Base-by-base conservation (phyloP, 176 grass and related monocot species). In the Elymus sibiricus region DNA sequence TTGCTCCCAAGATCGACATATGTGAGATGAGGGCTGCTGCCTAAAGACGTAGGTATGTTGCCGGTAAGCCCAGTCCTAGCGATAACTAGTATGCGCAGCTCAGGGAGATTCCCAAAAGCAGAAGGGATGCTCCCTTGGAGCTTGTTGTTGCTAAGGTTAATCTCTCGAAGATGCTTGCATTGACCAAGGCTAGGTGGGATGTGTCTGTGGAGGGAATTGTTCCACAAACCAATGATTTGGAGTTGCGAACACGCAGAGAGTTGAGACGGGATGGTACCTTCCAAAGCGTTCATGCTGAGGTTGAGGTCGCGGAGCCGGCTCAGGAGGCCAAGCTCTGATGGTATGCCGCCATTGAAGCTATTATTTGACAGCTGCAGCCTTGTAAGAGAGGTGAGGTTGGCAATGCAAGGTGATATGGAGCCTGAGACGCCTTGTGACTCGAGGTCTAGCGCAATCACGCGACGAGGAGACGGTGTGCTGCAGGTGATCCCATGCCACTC, bases 271-370 rank as follows among this genome's bases (percentile, higher is more conserved):
- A 34, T 34, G 32, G 32, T 34, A 24, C 91, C 94, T 74, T 78
- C 56, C 0, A 96, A 17, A 29, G 69, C 42, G 79, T 96, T 96
- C 37, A 60, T 79, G 77, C 94, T 96, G 60, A 96, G 42, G 78
- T 92, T 93, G 21, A 93, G 84, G 37, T 74, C 56, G 12, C 29
- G 75, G n/a, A 96, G 89, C 10, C 46, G 29, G 59, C 59, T 70
- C 13, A 93, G 61, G n/a, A 29, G 7, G 5, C 87, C 89, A 2
- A 96, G 51, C 72, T 90, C 74, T 1, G 40, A n/a, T 0, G 94
- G 87, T 61, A 97, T 90, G 29, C 7, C 2, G 0, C 95, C 92
- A 13, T 64, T 70, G 61, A 94, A 56, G 26, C 17, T 56, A 34
- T 94, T 94, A 6, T 75, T 80, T 19, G 89, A 80, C 6, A 94